Conservation (phyloP, 257 asterid species). For the Salvia rosmarinus region DNA sequence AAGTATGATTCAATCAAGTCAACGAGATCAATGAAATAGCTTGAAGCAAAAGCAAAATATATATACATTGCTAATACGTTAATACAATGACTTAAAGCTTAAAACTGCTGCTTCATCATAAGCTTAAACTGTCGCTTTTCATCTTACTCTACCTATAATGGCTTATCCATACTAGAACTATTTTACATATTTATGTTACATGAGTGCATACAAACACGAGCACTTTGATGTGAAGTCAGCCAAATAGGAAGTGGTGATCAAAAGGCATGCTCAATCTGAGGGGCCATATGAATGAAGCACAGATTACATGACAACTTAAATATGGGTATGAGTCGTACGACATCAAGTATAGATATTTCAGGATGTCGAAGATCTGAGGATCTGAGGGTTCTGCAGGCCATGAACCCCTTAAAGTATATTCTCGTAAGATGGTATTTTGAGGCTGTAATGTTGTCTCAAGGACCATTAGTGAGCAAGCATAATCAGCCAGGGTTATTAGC, state of each 20-base stretch:
- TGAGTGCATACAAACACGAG: neutral
- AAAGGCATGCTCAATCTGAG: neutral
- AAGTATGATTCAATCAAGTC: constrained; percentile 17
- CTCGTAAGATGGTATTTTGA: neutral
- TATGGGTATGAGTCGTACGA: neutral
- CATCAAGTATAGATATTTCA: neutral
- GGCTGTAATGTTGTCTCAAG: neutral
- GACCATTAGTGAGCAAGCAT: neutral
- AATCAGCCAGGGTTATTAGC: neutral
- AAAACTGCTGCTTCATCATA: neutral
- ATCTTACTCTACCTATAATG: neutral
- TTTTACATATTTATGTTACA: neutral
- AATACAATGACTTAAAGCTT: neutral
- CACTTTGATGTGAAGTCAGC: neutral
- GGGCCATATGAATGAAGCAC: neutral
- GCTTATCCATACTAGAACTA: neutral
- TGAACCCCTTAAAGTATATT: neutral
- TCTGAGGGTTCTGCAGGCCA: constrained; percentile 2
- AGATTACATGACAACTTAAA: neutral
- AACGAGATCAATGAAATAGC: neutral
- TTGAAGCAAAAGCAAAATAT: neutral
- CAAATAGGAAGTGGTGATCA: neutral
- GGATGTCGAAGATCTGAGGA: neutral
- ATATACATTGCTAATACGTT: neutral
- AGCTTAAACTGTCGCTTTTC: constrained; percentile 2